Percentiles rank a stretch among this genome's conserved stretches.
Evolutionary conservation across 192 early-diverging fungal genomes (phyloP).

Genomic region (Phycomyces nitens): DNA sequence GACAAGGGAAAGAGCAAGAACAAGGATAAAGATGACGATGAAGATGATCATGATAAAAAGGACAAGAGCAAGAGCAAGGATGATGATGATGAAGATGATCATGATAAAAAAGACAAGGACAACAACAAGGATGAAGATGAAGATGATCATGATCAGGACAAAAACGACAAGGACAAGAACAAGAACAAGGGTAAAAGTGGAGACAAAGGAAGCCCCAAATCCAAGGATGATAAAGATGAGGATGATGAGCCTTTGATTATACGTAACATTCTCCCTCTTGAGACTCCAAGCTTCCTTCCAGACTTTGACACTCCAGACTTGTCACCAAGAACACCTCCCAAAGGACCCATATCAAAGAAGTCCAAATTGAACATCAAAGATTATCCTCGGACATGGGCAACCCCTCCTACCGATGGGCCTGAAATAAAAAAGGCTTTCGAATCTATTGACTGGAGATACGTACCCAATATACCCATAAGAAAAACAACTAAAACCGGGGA

Average conservation of each 20-base stretch:
- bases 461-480: constrained; percentile 23
- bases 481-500: constrained; percentile 11
- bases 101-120: background rate
- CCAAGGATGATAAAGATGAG: background rate
- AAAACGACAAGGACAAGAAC: background rate
- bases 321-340: background rate
- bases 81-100: background rate
- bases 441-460: constrained; percentile 25
- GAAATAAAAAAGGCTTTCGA: constrained; percentile 25
- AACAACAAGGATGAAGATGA: background rate
- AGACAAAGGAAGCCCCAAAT: background rate
- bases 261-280: background rate
- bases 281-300: background rate
- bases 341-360: background rate
- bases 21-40: background rate
- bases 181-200: background rate
- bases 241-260: background rate
- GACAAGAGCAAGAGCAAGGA: background rate
- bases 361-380: constrained; percentile 6
- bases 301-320: background rate
- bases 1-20: background rate
- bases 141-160: background rate
- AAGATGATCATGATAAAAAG: background rate
- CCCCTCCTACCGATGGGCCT: constrained; percentile 31
- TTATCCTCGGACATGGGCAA: constrained; percentile 29